These are phyloP conservation scores for Przewalskia tangutica DNA, from an alignment of 257 asterid genomes.

Conservation along the genomic window DNA sequence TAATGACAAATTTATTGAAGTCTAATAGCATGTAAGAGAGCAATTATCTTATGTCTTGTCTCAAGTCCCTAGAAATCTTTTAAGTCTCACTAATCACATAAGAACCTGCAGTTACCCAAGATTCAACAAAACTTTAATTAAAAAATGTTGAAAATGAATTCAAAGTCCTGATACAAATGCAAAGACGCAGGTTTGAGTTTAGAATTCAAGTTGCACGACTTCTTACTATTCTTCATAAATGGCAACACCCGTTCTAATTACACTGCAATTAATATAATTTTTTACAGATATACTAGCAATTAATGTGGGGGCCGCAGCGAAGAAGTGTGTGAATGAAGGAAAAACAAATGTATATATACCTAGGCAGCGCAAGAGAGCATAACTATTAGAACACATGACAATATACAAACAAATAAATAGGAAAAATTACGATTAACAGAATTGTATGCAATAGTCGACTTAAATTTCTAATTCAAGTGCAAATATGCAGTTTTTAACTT, in stretches of 20 bases:
- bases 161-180: background rate
- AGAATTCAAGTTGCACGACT: background rate
- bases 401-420: background rate
- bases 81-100: background rate
- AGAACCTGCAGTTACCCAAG: background rate
- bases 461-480: background rate
- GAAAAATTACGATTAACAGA: background rate
- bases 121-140: background rate
- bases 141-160: background rate
- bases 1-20: background rate
- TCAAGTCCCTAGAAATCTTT: background rate
- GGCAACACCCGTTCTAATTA: background rate
- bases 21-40: background rate
- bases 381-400: background rate
- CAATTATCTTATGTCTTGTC: background rate
- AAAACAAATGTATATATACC: background rate
- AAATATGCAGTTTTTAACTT: background rate
- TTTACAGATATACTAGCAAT: background rate
- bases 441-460: background rate
- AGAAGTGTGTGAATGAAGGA: background rate
- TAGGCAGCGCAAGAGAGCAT: background rate
- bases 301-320: background rate
- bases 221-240: background rate
- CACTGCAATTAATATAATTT: background rate
- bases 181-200: background rate